A percentile compares a stretch with the other conserved stretches of the same genome.
These are phyloP conservation scores for Gracilaria vermiculophylla DNA, from an alignment of 23 red algal species.

Conservation along the genomic window DNA sequence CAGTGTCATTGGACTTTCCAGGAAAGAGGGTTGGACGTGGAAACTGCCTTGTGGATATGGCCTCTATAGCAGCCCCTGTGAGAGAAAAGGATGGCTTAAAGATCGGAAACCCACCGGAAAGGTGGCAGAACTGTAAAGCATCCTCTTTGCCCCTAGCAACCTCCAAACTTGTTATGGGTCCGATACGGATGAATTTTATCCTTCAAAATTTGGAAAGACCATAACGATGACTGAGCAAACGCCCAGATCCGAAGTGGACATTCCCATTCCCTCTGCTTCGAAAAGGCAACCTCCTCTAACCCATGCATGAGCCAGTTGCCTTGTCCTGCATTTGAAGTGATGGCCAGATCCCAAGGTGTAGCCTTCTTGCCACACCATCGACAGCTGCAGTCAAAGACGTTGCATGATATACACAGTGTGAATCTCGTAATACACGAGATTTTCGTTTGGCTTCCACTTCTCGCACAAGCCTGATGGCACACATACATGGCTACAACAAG, in stretches of 20 bases:
- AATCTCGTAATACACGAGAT: no score
- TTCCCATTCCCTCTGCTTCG: slow-evolving; percentile 80
- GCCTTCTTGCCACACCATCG: no score
- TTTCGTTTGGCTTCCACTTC: no score
- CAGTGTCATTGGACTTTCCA: slow-evolving; percentile 81
- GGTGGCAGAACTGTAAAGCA: slow-evolving; percentile 55
- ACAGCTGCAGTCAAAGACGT: no score
- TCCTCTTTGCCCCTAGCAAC: slow-evolving; percentile 46
- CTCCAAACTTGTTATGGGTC: slow-evolving; percentile 79
- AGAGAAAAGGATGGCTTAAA: slow-evolving; percentile 95
- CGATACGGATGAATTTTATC: slow-evolving; percentile 88
- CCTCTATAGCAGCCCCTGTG: slow-evolving; percentile 32
- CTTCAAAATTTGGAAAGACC: slow-evolving; percentile 87
- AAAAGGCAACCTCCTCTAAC: slow-evolving; percentile 92
- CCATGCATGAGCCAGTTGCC: no score
- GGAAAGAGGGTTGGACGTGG: slow-evolving; percentile 59
- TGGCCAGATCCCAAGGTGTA: no score
- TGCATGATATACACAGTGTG: no score
- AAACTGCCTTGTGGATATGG: slow-evolving; percentile 23
- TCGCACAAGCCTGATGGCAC: no score
- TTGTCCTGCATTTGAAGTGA: no score
- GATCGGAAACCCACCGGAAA: slow-evolving; percentile 67
- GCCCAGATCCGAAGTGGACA: slow-evolving; percentile 72
- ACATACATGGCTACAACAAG: no score
- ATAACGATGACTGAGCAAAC: slow-evolving; percentile 83